Conservation (phyloP, 768 basidiomycete genomes). For the Collybia mongolica region DNA sequence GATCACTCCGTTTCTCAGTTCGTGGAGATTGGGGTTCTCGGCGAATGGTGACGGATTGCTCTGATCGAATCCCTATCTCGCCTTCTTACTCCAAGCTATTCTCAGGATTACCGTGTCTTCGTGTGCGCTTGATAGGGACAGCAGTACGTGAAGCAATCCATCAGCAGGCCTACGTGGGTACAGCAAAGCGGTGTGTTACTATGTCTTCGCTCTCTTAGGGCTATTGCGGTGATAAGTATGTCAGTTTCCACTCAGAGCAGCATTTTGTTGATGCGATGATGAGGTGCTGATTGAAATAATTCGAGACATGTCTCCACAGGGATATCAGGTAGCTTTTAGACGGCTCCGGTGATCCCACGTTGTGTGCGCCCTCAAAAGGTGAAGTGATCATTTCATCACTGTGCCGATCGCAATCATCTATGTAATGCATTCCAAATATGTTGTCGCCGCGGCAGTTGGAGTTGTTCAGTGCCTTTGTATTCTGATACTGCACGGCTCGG, state of each 20-base stretch:
- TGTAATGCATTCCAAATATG: too few relatives aligned
- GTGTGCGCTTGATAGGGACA: constrained; percentile 10
- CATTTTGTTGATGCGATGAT: constrained; percentile 6
- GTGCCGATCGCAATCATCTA: too few relatives aligned
- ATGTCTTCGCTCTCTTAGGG: constrained; percentile 7
- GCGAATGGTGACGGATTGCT: constrained; percentile 10
- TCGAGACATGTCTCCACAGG: constrained; percentile 4
- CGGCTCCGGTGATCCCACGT: constrained; percentile 29
- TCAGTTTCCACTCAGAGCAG: constrained; percentile 2
- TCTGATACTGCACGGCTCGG: too few relatives aligned
- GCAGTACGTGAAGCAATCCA: constrained; percentile 10
- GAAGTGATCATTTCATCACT: neutral
- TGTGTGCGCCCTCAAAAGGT: constrained; percentile 17
- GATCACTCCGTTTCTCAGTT: constrained; percentile 14
- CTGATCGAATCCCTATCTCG: constrained; percentile 11
- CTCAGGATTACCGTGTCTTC: constrained; percentile 15
- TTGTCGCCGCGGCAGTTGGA: too few relatives aligned
- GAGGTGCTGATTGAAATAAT: constrained; percentile 6
- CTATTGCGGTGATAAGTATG: constrained; percentile 10
- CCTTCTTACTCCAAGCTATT: constrained; percentile 9
- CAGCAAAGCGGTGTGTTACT: constrained; percentile 9
- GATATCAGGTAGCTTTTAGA: constrained; percentile 11
- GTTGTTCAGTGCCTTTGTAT: too few relatives aligned
- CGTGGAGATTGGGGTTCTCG: constrained; percentile 20
- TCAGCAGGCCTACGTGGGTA: constrained; percentile 4